phyloP scores from a whole-genome alignment of 805 yeast genomes.

The Candida patagonica region DNA sequence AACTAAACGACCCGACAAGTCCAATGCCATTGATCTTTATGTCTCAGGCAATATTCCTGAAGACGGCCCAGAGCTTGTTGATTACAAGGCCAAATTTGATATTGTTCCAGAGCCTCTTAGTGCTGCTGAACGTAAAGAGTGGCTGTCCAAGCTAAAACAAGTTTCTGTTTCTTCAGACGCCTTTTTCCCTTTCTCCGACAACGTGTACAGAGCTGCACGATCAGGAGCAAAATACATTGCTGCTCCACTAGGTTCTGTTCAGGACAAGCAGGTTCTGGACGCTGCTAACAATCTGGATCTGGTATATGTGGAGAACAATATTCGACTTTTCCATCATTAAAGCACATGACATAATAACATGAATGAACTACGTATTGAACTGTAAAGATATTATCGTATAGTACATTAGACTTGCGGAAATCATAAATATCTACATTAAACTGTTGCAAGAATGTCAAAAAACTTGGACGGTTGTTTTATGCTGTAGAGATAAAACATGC shows the following conservation, averaged over 20 bases:
- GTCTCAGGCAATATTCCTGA: slow-evolving; percentile 89
- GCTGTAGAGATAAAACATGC: background rate
- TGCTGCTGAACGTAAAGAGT: slow-evolving; percentile 71
- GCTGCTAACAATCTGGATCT: slow-evolving; percentile 90
- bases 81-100: slow-evolving; percentile 83
- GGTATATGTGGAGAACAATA: slow-evolving; percentile 94
- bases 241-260: slow-evolving; percentile 96
- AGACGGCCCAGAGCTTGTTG: slow-evolving; percentile 84
- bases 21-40: slow-evolving; percentile 91
- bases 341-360: too few species aligned
- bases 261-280: slow-evolving; percentile 91
- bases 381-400: too few species aligned
- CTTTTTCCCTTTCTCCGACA: slow-evolving; percentile 99
- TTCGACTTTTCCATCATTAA: slow-evolving; percentile 96
- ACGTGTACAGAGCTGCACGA: slow-evolving; percentile 93
- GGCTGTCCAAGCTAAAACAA: slow-evolving; percentile 70
- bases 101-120: slow-evolving; percentile 79
- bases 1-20: slow-evolving; percentile 95
- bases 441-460: too few species aligned
- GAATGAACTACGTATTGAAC: too few species aligned
- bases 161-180: slow-evolving; percentile 97
- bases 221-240: slow-evolving; percentile 94
- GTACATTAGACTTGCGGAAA: too few species aligned
- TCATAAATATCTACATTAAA: too few species aligned
- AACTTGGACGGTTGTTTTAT: too few species aligned